These are phyloP conservation scores for Trichosporon ovoides DNA, from an alignment of 1,284 basidiomycete genomes.

Conservation along the genomic window DNA sequence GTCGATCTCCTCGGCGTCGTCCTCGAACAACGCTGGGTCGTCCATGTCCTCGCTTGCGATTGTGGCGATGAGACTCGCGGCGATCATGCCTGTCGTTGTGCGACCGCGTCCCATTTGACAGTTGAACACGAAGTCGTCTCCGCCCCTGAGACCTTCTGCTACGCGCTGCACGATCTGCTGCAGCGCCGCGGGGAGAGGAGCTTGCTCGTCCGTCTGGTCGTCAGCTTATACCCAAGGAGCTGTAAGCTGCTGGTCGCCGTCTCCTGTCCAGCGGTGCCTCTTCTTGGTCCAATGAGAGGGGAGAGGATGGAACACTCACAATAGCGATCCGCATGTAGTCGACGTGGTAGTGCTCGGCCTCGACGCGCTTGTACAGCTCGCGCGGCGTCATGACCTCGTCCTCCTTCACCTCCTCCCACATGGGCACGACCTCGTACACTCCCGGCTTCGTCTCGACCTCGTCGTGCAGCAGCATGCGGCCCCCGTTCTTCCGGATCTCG, in stretches of 20 bases:
- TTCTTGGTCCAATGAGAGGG: no score
- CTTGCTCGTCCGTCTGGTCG: constrained; percentile 85
- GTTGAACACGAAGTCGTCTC: constrained; percentile 67
- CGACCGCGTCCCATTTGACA: constrained; percentile 52
- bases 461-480: constrained; percentile 86
- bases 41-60: constrained; percentile 52
- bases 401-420: constrained; percentile 78
- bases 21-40: constrained; percentile 16
- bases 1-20: constrained; percentile 33
- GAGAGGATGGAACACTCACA: constrained; percentile 52
- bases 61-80: constrained; percentile 78
- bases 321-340: constrained; percentile 83
- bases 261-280: no score
- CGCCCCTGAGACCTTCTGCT: constrained; percentile 57
- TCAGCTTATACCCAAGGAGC: not conserved
- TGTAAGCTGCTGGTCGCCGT: no score
- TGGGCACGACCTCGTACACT: constrained; percentile 75
- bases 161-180: constrained; percentile 72
- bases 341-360: constrained; percentile 70
- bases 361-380: constrained; percentile 51
- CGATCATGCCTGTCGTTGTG: constrained; percentile 87
- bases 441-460: constrained; percentile 92
- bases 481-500: constrained; percentile 68
- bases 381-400: constrained; percentile 89
- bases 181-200: constrained; percentile 79